phyloP scores from a whole-genome alignment of 2,329 filamentous ascomycete genomes.

The Colletotrichum aenigma region DNA sequence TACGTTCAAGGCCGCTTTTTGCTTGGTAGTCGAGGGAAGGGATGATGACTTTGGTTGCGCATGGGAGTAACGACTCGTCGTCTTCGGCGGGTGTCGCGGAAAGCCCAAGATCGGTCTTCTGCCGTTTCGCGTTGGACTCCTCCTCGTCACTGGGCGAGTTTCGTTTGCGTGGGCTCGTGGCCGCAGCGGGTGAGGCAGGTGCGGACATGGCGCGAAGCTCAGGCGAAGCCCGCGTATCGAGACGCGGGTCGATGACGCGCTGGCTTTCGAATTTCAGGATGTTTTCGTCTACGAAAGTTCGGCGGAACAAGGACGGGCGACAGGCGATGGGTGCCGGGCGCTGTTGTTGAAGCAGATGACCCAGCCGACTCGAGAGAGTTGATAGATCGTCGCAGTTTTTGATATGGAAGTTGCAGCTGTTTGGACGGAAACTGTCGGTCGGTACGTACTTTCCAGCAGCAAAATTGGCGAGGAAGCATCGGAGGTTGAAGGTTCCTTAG shows the following conservation, averaged over 20 bases:
- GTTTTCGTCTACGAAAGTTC: neutral
- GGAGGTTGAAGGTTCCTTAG: neutral
- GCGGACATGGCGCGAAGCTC: neutral
- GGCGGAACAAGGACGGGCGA: neutral
- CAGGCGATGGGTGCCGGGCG: neutral
- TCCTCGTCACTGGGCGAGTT: neutral
- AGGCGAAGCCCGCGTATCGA: neutral
- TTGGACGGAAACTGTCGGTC: neutral
- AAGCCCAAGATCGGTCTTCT: neutral
- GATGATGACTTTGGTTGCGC: conserved; percentile 6
- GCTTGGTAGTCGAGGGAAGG: conserved; percentile 35
- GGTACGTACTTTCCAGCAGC: neutral
- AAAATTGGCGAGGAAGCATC: neutral
- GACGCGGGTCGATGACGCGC: neutral
- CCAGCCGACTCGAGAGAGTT: neutral
- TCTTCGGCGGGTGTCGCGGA: neutral
- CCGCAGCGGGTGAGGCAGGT: neutral
- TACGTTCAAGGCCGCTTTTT: conserved; percentile 54
- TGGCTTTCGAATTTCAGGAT: neutral
- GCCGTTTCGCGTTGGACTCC: neutral
- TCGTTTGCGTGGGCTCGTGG: conserved; percentile 4
- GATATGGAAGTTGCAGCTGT: neutral
- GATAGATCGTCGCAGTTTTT: neutral
- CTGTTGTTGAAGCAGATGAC: neutral
- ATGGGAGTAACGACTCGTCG: neutral